These are phyloP conservation scores for Pichia nanzhaoensis DNA, from an alignment of 805 yeast genomes.

Conservation along the genomic window DNA sequence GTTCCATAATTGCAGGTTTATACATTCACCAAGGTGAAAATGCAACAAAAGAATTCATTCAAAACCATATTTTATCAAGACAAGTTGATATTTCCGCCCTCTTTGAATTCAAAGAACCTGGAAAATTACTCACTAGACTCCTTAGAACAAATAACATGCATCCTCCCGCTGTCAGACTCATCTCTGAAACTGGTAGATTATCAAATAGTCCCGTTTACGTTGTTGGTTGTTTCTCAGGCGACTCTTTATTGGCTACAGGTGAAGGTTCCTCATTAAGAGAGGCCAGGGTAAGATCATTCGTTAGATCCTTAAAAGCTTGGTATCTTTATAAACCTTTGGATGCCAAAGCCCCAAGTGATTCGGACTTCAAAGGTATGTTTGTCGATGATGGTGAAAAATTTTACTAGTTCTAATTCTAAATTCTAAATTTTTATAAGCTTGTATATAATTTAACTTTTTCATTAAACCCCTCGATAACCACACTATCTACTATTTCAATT, in stretches of 20 bases:
- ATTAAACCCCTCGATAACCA: slow-evolving; percentile 8
- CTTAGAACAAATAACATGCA: slow-evolving; percentile 70
- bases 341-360: slow-evolving; percentile 57
- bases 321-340: slow-evolving; percentile 82
- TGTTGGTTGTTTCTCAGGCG: slow-evolving; percentile 86
- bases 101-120: slow-evolving; percentile 80
- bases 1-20: slow-evolving; percentile 77
- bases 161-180: slow-evolving; percentile 70
- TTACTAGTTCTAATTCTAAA: slow-evolving; percentile 11
- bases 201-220: slow-evolving; percentile 80
- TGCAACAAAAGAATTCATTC: slow-evolving; percentile 60
- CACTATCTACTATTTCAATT: slow-evolving; percentile 11
- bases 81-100: slow-evolving; percentile 65
- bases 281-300: slow-evolving; percentile 89
- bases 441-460: neutral
- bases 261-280: slow-evolving; percentile 86
- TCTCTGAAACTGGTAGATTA: slow-evolving; percentile 90
- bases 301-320: slow-evolving; percentile 84
- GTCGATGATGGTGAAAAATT: slow-evolving; percentile 33
- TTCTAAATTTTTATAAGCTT: neutral
- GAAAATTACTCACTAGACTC: slow-evolving; percentile 71
- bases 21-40: slow-evolving; percentile 67
- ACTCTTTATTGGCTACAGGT: slow-evolving; percentile 83
- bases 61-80: slow-evolving; percentile 73
- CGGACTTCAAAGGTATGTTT: slow-evolving; percentile 30